phyloP scores from a whole-genome alignment of 2,329 filamentous ascomycete species.

The Pestalotiopsis sp. region DNA sequence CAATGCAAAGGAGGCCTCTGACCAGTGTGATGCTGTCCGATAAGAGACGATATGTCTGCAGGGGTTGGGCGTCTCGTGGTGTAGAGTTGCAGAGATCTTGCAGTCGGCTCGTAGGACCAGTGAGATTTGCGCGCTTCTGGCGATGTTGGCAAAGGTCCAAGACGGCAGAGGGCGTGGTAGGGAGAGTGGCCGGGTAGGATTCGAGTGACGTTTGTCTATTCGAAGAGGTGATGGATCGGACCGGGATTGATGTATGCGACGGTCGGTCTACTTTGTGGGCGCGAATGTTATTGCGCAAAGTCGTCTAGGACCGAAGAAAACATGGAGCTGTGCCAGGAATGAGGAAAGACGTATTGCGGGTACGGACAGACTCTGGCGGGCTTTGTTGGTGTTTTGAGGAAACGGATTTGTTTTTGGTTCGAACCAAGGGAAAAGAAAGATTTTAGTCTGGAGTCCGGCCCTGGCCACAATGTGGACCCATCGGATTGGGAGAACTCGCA shows the following conservation, averaged over 20 bases:
- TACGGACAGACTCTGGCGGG: background rate
- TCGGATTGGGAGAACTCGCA: background rate
- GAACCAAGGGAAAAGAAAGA: constrained; percentile 3
- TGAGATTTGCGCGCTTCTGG: background rate
- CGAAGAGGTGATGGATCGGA: background rate
- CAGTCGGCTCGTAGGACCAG: background rate
- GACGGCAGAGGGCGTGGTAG: background rate
- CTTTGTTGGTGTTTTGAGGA: background rate
- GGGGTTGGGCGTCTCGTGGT: background rate
- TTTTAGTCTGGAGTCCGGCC: constrained; percentile 8
- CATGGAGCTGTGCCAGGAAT: background rate
- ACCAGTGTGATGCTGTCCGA: background rate
- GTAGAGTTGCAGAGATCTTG: background rate
- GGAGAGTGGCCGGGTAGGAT: background rate
- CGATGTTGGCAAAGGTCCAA: background rate
- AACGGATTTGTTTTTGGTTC: constrained; percentile 1
- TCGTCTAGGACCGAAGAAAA: background rate
- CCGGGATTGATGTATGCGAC: background rate
- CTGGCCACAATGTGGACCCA: background rate
- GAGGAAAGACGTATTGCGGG: background rate
- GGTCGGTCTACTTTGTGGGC: background rate
- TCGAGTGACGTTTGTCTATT: background rate
- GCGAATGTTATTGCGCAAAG: background rate
- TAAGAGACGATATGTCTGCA: background rate
- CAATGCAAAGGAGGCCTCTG: constrained; percentile 20